These are phyloP conservation scores for Priceomyces medius DNA, from an alignment of 805 yeast species.

Conservation along the genomic window DNA sequence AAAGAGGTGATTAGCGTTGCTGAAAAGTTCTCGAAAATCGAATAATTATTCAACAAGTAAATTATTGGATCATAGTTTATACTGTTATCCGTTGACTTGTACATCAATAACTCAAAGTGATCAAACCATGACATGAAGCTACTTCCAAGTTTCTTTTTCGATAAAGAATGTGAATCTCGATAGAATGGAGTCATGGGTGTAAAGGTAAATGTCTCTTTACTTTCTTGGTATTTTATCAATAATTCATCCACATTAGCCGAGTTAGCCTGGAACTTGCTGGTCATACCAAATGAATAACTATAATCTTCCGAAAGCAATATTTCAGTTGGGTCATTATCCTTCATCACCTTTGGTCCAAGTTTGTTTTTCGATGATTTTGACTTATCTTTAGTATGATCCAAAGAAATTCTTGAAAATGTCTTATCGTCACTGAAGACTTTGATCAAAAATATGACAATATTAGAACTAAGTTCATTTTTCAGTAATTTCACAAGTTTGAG, in stretches of 20 bases:
- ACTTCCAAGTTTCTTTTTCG: conserved; percentile 5
- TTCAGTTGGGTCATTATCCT: conserved; percentile 22
- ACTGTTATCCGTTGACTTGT: conserved; percentile 22
- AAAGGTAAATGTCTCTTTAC: neutral
- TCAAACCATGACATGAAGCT: conserved; percentile 30
- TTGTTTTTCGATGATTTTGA: conserved; percentile 20
- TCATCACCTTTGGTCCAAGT: conserved; percentile 10
- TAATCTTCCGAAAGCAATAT: conserved; percentile 47
- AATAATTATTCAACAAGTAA: conserved; percentile 25
- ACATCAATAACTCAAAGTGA: conserved; percentile 24
- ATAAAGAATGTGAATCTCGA: neutral
- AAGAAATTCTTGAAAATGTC: conserved; percentile 22
- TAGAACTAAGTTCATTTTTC: conserved; percentile 41
- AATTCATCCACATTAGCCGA: conserved; percentile 36
- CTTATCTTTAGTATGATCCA: conserved; percentile 14
- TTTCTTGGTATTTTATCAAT: conserved; percentile 20
- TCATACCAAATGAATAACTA: conserved; percentile 51
- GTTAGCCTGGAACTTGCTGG: conserved; percentile 43
- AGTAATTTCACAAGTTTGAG: conserved; percentile 28
- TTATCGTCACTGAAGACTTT: conserved; percentile 39
- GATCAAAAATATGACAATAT: conserved; percentile 39
- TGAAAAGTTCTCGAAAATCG: conserved; percentile 22
- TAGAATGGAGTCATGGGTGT: conserved; percentile 9
- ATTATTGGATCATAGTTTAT: conserved; percentile 34
- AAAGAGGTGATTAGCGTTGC: conserved; percentile 37